Evolutionary conservation across 305 asterid species (phyloP), one percentile per base, ranked within the genome.

Genomic region (Rubia balearica): DNA sequence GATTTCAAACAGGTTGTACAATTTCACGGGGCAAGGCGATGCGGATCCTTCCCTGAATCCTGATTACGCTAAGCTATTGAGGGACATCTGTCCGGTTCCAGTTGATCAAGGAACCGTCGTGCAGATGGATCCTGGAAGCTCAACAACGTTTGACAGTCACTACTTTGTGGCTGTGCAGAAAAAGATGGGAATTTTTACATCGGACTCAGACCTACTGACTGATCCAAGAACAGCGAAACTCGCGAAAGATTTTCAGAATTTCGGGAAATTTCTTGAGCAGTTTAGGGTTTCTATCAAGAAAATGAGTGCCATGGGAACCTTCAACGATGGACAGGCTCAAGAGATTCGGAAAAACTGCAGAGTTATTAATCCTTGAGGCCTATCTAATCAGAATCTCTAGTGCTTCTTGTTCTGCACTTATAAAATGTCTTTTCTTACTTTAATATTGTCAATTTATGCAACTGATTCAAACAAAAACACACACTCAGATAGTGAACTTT

Each of bases 291-390:
- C 83, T 3, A 78, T 76, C 75, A 38, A 73, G 78, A 76, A 55
- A 36, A 60, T 81, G 75, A 79, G 83, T 51, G 75, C 71, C 10
- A 73, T 81, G 51, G 78, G 70, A 68, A 72, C 71, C 9, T 71
- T 81, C 13, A 73, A 65, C 8, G 69, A 73, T 16, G 64, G 76
- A 61, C 22, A 61, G 22, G 40, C 70, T 8, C 79, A 77, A 3
- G 77, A 81, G 64, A 76, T 81, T 5, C 67, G 82, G 71, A 75
- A 63, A 65, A 78, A 77, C 27, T 81, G 85, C 62, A 42, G 72
- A 9, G 74, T 77, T 48, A 56, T 75, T 45, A 78, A 75, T 61
- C 46, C 45, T 56, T 9, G 8, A 56, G 17, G 33, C 19, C 21
- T 61, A 27, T 9, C n/a, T 30, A 9, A 61, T 51, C 57, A 51